phyloP scores from a whole-genome alignment of 441 rosid genomes.

The Corymbia citriodora region DNA sequence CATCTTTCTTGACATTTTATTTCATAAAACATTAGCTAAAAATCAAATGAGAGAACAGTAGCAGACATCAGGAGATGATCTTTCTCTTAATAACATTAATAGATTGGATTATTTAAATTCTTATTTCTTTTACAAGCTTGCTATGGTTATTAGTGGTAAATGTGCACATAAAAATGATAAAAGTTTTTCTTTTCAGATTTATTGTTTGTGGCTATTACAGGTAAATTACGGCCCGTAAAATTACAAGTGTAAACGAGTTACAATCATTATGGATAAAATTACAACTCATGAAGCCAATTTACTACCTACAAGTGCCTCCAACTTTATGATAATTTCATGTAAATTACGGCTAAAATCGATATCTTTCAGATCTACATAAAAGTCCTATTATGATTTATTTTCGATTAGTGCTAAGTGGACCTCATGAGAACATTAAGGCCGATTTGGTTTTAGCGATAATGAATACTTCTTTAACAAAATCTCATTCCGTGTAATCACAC shows the following conservation, averaged over 20 bases:
- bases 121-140: background rate
- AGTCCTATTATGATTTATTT: background rate
- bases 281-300: background rate
- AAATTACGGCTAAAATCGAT: background rate
- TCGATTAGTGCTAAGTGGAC: background rate
- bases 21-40: too few relatives aligned
- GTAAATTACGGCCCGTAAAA: rapidly evolving
- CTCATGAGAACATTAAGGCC: background rate
- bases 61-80: background rate
- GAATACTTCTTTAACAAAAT: background rate
- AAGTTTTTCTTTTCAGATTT: background rate
- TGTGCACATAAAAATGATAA: background rate
- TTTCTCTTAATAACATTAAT: background rate
- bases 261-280: background rate
- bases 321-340: background rate
- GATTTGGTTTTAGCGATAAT: background rate
- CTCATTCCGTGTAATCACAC: background rate
- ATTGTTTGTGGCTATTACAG: rapidly evolving
- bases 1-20: too few relatives aligned
- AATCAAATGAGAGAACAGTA: too few relatives aligned
- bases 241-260: rapidly evolving
- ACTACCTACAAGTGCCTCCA: background rate
- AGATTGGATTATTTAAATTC: background rate
- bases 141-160: background rate
- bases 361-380: background rate